Percentiles rank a stretch among this genome's conserved stretches.
Conservation (phyloP, 164 flowering plant genomes). For the grape (Vitis vinifera) region ASM3070453v1 NC_081816.1:22043501-22044000, state of each 20-base stretch:
- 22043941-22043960: conserved; percentile 65
- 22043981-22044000: conserved; percentile 70
- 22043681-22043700: too few relatives aligned
- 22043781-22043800: conserved; percentile 3
- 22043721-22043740: neutral
- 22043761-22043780: conserved; percentile 12
- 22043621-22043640: too few relatives aligned
- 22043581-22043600: too few relatives aligned
- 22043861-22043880: conserved; percentile 67
- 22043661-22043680: too few relatives aligned
- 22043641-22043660: too few relatives aligned
- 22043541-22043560: too few relatives aligned
- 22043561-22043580: too few relatives aligned
- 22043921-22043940: conserved; percentile 60
- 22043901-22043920: conserved; percentile 70
- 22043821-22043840: conserved; percentile 60
- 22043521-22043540: neutral
- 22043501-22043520: neutral
- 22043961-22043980: conserved; percentile 58
- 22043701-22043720: neutral
- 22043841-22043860: conserved; percentile 72
- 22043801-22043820: neutral
- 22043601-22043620: too few relatives aligned
- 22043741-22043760: neutral
- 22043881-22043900: conserved; percentile 74